A percentile compares a stretch with the other conserved stretches of the same genome.
These are phyloP conservation scores for Coleophoma eucalyptorum DNA, from an alignment of 2,329 filamentous ascomycete genomes.

Conservation along the genomic window DNA sequence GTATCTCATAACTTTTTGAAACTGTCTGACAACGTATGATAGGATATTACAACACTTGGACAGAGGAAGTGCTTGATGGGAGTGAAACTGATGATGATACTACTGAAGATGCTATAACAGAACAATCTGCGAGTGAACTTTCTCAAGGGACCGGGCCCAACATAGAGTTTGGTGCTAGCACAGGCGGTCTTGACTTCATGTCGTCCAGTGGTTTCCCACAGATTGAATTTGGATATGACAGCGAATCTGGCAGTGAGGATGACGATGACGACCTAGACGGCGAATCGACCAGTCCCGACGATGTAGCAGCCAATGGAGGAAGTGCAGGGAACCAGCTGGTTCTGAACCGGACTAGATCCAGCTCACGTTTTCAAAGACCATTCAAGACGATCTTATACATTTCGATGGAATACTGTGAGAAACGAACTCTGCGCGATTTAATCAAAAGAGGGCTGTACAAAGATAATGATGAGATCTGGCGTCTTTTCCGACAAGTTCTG, in stretches of 20 bases:
- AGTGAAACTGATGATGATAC: slow-evolving; percentile 54
- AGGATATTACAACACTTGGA: slow-evolving; percentile 93
- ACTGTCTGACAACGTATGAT: slow-evolving; percentile 54
- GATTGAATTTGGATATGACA: slow-evolving; percentile 68
- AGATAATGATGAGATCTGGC: slow-evolving; percentile 78
- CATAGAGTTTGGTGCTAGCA: slow-evolving; percentile 45
- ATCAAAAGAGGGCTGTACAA: slow-evolving; percentile 73
- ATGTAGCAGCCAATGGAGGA: slow-evolving; percentile 24
- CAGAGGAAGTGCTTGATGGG: slow-evolving; percentile 64
- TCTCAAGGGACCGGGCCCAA: slow-evolving; percentile 20
- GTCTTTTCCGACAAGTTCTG: slow-evolving; percentile 84
- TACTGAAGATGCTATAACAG: slow-evolving; percentile 38
- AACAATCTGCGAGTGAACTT: slow-evolving; percentile 18
- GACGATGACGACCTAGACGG: slow-evolving; percentile 39
- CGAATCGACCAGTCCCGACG: slow-evolving; percentile 38
- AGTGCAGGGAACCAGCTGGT: slow-evolving; percentile 15
- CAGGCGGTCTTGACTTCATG: slow-evolving; percentile 86
- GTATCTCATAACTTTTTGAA: background rate
- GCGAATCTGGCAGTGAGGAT: slow-evolving; percentile 40
- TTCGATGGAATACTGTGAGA: slow-evolving; percentile 98
- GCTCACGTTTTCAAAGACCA: slow-evolving; percentile 40
- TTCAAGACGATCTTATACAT: slow-evolving; percentile 83
- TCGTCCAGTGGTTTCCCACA: slow-evolving; percentile 77
- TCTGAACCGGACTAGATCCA: slow-evolving; percentile 21
- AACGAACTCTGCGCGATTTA: slow-evolving; percentile 78